Percentiles rank a stretch among this genome's conserved stretches.
These are phyloP conservation scores for Mucor saturninus DNA, from an alignment of 371 early-diverging fungal genomes.

Conservation along the genomic window DNA sequence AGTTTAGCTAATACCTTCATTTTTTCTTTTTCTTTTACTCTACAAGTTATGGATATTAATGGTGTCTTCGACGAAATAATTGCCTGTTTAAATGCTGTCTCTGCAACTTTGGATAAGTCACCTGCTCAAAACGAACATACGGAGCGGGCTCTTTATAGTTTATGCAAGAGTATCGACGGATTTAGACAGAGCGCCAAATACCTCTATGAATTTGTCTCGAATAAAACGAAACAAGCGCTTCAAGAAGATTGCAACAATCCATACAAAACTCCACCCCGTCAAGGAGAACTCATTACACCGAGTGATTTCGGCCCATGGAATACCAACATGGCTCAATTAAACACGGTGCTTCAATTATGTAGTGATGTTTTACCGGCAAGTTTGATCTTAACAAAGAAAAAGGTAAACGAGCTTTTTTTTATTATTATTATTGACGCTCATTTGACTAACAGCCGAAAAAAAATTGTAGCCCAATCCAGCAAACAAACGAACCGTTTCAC, in stretches of 20 bases:
- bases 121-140: constrained; percentile 13
- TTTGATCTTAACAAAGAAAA: not conserved
- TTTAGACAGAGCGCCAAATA: constrained; percentile 30
- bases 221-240: constrained; percentile 22
- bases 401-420: not conserved
- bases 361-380: constrained; percentile 17
- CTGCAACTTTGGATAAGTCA: not conserved
- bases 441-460: too few relatives aligned
- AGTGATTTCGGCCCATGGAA: constrained; percentile 28
- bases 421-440: too few relatives aligned
- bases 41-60: constrained; percentile 31
- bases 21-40: not conserved
- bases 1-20: not conserved
- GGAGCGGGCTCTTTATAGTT: constrained; percentile 27
- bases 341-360: constrained; percentile 19
- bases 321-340: constrained; percentile 9
- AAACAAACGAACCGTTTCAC: constrained; percentile 10
- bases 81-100: constrained; percentile 19
- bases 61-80: constrained; percentile 28
- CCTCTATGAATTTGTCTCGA: constrained; percentile 20
- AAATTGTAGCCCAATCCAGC: not conserved
- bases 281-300: constrained; percentile 13
- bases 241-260: constrained; percentile 13
- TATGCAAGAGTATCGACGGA: constrained; percentile 34
- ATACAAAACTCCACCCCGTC: constrained; percentile 29